Evolutionary conservation across 257 asterid species (phyloP).

Genomic region (Anisodus tanguticus): DNA sequence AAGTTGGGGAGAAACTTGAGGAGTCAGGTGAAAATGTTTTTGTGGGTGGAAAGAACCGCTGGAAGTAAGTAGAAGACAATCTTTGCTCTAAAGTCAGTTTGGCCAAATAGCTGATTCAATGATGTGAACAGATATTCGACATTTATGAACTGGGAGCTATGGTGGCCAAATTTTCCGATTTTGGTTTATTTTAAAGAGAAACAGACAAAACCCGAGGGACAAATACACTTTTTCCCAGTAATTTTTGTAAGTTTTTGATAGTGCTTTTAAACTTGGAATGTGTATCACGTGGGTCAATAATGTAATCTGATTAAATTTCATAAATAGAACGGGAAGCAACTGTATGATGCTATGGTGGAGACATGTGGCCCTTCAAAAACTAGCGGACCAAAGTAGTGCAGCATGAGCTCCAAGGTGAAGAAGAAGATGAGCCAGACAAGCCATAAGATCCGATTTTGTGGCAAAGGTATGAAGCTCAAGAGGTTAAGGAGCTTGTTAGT

Average conservation of each 20-base stretch:
- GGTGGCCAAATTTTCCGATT: constrained; percentile 96
- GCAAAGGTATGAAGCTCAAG: constrained; percentile 40
- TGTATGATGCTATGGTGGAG: constrained; percentile 86
- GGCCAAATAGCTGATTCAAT: neutral
- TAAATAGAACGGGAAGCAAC: constrained; percentile 85
- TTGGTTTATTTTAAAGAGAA: constrained; percentile 90
- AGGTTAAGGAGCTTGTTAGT: neutral
- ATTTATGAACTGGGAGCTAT: constrained; percentile 94
- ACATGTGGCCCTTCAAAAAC: constrained; percentile 90
- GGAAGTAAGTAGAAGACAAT: constrained; percentile 75
- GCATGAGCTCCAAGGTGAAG: constrained; percentile 11
- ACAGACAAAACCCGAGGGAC: constrained; percentile 88
- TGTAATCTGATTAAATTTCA: neutral
- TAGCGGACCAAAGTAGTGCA: constrained; percentile 64
- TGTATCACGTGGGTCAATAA: neutral
- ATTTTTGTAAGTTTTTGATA: constrained; percentile 70
- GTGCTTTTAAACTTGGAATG: neutral
- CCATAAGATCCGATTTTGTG: constrained; percentile 29
- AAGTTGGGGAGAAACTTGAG: constrained; percentile 76
- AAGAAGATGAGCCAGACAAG: constrained; percentile 18
- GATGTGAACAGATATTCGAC: constrained; percentile 65
- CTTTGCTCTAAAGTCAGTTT: constrained; percentile 20
- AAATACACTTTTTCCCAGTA: constrained; percentile 88
- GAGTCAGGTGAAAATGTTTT: constrained; percentile 91
- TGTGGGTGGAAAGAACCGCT: constrained; percentile 90